phyloP scores from a whole-genome alignment of 768 basidiomycete species.

The Mrakia frigida region DNA sequence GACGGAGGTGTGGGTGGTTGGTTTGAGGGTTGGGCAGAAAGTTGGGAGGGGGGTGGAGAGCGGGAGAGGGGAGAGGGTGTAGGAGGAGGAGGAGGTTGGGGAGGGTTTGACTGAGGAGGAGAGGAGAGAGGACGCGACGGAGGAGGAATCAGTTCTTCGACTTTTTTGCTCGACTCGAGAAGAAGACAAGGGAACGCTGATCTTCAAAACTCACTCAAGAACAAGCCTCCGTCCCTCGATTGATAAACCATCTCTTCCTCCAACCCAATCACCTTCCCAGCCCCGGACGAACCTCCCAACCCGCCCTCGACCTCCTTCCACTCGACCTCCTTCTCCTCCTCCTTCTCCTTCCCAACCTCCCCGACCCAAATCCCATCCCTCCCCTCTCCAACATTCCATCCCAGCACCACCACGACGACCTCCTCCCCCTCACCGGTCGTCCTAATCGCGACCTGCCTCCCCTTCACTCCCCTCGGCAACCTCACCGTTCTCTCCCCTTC shows the following conservation, averaged over 20 bases:
- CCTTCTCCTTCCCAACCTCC: constrained; percentile 33
- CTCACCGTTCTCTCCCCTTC: not conserved
- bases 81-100: constrained; percentile 23
- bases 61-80: constrained; percentile 33
- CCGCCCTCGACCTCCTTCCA: constrained; percentile 30
- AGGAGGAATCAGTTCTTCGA: not conserved
- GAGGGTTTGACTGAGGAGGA: constrained; percentile 29
- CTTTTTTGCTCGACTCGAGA: not conserved
- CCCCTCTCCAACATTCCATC: constrained; percentile 8
- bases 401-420: constrained; percentile 16
- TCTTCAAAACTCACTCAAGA: constrained; percentile 37
- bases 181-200: too few relatives aligned
- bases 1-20: constrained; percentile 26
- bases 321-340: constrained; percentile 31
- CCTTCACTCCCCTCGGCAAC: constrained; percentile 10
- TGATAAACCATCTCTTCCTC: constrained; percentile 34
- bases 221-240: constrained; percentile 35
- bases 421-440: not conserved
- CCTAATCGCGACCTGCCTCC: constrained; percentile 20
- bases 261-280: constrained; percentile 34
- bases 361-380: constrained; percentile 24
- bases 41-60: constrained; percentile 25
- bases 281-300: constrained; percentile 30
- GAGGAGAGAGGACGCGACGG: constrained; percentile 2
- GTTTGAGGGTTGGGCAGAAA: constrained; percentile 32